Base-by-base conservation (phyloP, 2,329 filamentous ascomycete species). In the Claviceps sp. region DNA sequence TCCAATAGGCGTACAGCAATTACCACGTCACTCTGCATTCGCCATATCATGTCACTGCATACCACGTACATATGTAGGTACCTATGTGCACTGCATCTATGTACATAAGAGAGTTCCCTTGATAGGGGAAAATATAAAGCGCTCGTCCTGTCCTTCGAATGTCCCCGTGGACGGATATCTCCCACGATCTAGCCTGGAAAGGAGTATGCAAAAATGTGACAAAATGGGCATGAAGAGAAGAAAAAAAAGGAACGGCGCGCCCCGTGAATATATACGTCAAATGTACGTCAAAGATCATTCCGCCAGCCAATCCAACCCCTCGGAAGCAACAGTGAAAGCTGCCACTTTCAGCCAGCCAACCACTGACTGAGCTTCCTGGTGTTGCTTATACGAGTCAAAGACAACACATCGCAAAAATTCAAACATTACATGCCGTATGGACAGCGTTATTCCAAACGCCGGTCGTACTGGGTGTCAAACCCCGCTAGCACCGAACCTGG, bases 161-260 rank as follows among this genome's bases (percentile, higher is more conserved):
- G 9, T 34, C 30, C 30, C 4, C n/a, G 30, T 63, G 57, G 18
- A 43, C 18, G 11, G 1, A 22, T 14, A 34, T 34, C 30, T 43
- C n/a, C 18, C 41, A n/a, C 14, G 5, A 14, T 24, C 4, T 13
- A 43, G 2, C 18, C 41, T 2, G 16, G 5, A 22, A 43, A 13
- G 22, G 1, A 24, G 14, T 18, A 20, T 20, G 22, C 42, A 42
- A 47, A 6, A 26, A 45, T 5, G 13, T 5, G 9, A 8, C 18
- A 13, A 43, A 11, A 43, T 20, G 20, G 18, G 5, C n/a, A 43
- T 11, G 16, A 45, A 45, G 30, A n/a, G 20, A 37, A 22, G 20
- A 41, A 42, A 30, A 41, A 41, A 30, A 37, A 44, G 26, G 7
- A 48, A 38, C 5, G 13, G 18, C 11, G 22, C 4, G 18, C 18